These are phyloP conservation scores for Candolleomyces efflorescens DNA, from an alignment of 768 basidiomycete species.

Conservation along the genomic window DNA sequence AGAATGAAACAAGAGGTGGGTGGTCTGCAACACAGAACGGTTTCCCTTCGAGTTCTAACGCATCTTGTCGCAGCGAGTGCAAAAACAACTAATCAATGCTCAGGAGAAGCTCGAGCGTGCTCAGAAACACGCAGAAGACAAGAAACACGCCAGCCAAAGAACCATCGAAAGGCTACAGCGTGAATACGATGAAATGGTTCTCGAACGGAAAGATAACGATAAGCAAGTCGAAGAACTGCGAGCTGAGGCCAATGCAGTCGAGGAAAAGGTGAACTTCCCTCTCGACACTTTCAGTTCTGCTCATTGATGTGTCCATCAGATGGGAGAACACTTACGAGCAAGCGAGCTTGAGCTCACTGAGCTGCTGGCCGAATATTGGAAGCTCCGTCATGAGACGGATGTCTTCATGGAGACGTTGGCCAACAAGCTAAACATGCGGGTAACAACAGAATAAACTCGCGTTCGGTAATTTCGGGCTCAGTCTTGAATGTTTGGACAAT, in stretches of 20 bases:
- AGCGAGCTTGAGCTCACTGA: slow-evolving; percentile 80
- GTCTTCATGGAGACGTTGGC: slow-evolving; percentile 86
- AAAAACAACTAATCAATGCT: slow-evolving; percentile 77
- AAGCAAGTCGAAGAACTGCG: slow-evolving; percentile 75
- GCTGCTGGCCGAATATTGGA: slow-evolving; percentile 81
- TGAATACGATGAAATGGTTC: slow-evolving; percentile 76
- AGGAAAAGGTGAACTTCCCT: slow-evolving; percentile 49
- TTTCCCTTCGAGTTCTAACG: not conserved
- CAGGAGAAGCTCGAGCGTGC: slow-evolving; percentile 78
- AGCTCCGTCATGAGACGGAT: slow-evolving; percentile 76
- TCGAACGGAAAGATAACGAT: slow-evolving; percentile 75
- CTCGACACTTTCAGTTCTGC: not conserved
- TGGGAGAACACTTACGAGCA: slow-evolving; percentile 67
- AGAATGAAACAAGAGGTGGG: slow-evolving; percentile 63
- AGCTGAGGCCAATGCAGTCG: slow-evolving; percentile 62
- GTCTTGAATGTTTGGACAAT: too few species aligned
- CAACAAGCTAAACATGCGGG: slow-evolving; percentile 67
- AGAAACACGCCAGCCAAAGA: slow-evolving; percentile 64
- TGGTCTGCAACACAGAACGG: not conserved
- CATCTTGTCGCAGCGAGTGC: slow-evolving; percentile 56
- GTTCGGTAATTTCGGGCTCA: not conserved
- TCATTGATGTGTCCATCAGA: slow-evolving; percentile 37
- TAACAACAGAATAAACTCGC: slow-evolving; percentile 15
- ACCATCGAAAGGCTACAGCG: slow-evolving; percentile 72
- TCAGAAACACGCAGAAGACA: slow-evolving; percentile 76